phyloP scores from a whole-genome alignment of 2,329 filamentous ascomycete species.

The Botrytis paeoniae region DNA sequence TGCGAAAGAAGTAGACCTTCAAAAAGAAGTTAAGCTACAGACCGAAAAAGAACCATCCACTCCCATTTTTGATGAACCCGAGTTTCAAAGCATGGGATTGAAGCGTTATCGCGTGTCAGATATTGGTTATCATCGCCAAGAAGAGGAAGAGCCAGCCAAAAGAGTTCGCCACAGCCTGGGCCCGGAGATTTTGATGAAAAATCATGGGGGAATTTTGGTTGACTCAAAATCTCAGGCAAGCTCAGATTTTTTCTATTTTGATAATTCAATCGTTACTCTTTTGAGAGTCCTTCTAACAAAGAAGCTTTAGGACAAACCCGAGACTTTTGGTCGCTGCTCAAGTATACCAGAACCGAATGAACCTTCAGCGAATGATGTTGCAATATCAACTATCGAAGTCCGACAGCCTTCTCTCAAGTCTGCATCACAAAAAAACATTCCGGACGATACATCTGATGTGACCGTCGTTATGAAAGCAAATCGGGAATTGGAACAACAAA shows the following conservation, averaged over 20 bases:
- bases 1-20: neutral
- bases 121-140: neutral
- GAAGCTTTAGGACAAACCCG: neutral
- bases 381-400: neutral
- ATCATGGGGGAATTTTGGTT: neutral
- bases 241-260: neutral
- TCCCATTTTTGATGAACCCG: neutral
- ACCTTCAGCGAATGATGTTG: neutral
- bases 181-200: neutral
- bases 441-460: neutral
- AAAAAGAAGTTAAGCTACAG: neutral
- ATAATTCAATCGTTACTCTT: no score
- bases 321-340: neutral
- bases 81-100: neutral
- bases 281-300: neutral
- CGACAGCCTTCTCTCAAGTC: neutral
- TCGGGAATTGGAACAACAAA: neutral
- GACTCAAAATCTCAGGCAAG: neutral
- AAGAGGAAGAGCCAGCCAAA: neutral
- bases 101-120: neutral
- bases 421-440: neutral
- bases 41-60: neutral
- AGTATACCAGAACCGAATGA: neutral
- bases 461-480: neutral
- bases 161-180: neutral